A percentile compares a stretch with the other conserved stretches of the same genome.
phyloP scores from a whole-genome alignment of 2,329 filamentous ascomycete genomes.

The Colletotrichum lupini region DNA sequence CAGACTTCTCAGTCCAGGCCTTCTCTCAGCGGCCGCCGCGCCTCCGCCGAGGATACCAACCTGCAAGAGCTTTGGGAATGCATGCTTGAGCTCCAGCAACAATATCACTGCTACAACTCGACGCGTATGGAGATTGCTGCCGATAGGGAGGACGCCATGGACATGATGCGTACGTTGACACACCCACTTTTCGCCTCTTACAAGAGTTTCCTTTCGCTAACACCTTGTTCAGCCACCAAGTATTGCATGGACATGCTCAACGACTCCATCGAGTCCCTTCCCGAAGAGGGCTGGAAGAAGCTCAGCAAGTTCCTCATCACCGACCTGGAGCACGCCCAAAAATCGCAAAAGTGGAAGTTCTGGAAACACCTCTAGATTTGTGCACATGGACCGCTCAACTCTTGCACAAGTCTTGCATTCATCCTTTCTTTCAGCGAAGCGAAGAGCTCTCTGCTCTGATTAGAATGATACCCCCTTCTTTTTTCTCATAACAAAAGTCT shows the following conservation, averaged over 20 bases:
- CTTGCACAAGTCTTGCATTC: neutral
- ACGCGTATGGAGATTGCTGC: constrained; percentile 37
- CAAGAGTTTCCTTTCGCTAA: neutral
- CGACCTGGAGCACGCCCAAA: constrained; percentile 15
- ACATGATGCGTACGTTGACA: constrained; percentile 35
- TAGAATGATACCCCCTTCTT: constrained; percentile 35
- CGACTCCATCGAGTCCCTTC: constrained; percentile 38
- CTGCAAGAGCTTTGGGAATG: constrained; percentile 35
- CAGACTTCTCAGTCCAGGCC: constrained; percentile 1
- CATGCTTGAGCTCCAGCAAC: constrained; percentile 36
- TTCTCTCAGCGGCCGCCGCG: constrained; percentile 27
- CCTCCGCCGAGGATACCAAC: constrained; percentile 27
- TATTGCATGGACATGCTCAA: constrained; percentile 41
- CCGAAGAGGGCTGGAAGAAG: constrained; percentile 39
- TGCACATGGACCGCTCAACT: neutral
- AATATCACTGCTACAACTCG: constrained; percentile 37
- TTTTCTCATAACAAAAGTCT: constrained; percentile 9
- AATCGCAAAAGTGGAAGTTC: constrained; percentile 37
- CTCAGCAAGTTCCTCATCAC: constrained; percentile 37
- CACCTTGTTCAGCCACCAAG: constrained; percentile 35
- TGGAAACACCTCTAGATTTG: constrained; percentile 33
- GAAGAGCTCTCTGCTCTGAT: constrained; percentile 12
- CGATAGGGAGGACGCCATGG: constrained; percentile 30
- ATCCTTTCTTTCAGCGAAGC: constrained; percentile 14
- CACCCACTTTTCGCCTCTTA: neutral